Evolutionary conservation across 2,329 filamentous ascomycete species (phyloP), one percentile per base, ranked within the genome.

Genomic region (Graphilbum fragrans): DNA sequence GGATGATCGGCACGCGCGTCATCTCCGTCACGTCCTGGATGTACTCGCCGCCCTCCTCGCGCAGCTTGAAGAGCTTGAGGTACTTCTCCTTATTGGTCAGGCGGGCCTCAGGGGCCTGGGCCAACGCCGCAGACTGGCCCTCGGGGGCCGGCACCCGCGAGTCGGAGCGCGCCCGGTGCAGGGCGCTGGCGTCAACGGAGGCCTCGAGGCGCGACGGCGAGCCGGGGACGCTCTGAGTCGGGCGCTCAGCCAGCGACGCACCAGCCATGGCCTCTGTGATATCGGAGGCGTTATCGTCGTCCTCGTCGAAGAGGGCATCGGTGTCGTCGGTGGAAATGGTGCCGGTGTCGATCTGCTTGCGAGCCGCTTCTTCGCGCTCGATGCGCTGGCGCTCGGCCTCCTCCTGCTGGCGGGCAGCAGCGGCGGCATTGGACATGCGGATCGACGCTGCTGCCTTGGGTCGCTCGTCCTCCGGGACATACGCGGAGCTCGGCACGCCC

Each of bases 1-100:
- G 67, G 59, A 98, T 94, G 51, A 98, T 84, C n/a, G 92, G 92
- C 47, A 98, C 84, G 52, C 90, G 76, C 35, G 86, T 90, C 88
- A 98, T 95, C 70, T 98, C 92, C 44, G 81, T 88, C 50, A 98
- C 87, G 61, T 98, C 92, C 65, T 98, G 92, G 56, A 98, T 95
- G 67, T 93, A 93, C 53, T 96, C 85, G 50, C 90, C 90, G 52
- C 84, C 82, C 63, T 94, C 85, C 61, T 98, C 90, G 40, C 92
- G 76, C 52, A 98, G 71, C 52, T 80, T 79, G 69, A 96, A 96
- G 49, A 92, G 69, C 58, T 81, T 86, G 48, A 94, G 64, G 63
- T 95, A 98, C 68, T 94, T 95, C 69, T 96, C 87, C 73, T 94
- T 96, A 67, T 92, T 86, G 50, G 74, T 85, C 58, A 92, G 65